Conservation (phyloP, 208 protist species). For the Strigomonas oncopelti region DNA sequence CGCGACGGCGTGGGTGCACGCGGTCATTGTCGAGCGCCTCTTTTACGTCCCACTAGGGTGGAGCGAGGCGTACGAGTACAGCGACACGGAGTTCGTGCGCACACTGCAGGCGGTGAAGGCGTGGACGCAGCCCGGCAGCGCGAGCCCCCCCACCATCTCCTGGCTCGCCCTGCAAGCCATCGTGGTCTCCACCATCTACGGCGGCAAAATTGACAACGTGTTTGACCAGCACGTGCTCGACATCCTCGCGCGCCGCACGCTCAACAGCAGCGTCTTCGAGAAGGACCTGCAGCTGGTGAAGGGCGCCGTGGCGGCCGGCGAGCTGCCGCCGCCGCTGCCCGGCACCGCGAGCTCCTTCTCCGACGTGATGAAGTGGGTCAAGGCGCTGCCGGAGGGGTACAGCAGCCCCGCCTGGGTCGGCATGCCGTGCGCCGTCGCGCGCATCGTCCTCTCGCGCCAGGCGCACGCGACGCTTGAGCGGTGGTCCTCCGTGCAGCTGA, state of each 20-base stretch:
- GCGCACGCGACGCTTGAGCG: slow-evolving; percentile 65
- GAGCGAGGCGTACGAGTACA: slow-evolving; percentile 98
- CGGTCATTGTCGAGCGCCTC: slow-evolving; percentile 95
- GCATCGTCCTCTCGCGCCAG: slow-evolving; percentile 67
- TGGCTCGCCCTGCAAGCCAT: slow-evolving; percentile 94
- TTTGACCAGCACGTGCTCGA: slow-evolving; percentile 95
- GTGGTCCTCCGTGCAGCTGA: slow-evolving; percentile 52
- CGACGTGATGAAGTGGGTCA: slow-evolving; percentile 89
- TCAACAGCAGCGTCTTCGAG: slow-evolving; percentile 76
- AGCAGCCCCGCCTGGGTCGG: slow-evolving; percentile 90
- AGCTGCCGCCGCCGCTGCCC: slow-evolving; percentile 21
- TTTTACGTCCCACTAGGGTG: slow-evolving; percentile 97
- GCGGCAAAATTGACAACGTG: slow-evolving; percentile 96
- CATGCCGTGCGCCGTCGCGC: slow-evolving; percentile 86
- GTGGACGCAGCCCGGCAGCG: slow-evolving; percentile 64
- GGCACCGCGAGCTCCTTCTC: slow-evolving; percentile 24
- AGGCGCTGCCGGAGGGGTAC: slow-evolving; percentile 64
- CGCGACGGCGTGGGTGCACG: slow-evolving; percentile 95
- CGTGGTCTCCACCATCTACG: slow-evolving; percentile 93
- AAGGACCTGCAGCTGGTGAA: slow-evolving; percentile 28
- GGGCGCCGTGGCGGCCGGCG: slow-evolving; percentile 6
- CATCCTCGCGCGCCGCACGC: slow-evolving; percentile 84
- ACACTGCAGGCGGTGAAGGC: slow-evolving; percentile 90
- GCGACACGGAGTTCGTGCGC: slow-evolving; percentile 93
- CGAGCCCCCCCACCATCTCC: slow-evolving; percentile 71